Base-by-base conservation (phyloP, 148 eudicot species). In the Rhododendron kiyosumense region DNA sequence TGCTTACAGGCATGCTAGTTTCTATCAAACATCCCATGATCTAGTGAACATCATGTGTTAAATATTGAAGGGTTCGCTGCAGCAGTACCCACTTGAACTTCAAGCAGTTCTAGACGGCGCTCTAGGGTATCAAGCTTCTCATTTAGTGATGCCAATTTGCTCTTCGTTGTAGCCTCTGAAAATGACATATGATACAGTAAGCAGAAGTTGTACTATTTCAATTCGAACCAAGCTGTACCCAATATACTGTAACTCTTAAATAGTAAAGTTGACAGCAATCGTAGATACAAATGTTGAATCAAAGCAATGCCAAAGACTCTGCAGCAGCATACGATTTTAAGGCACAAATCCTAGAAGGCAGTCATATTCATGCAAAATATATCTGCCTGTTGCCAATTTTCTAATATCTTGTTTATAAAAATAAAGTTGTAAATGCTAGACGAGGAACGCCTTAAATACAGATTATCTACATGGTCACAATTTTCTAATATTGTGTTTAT, bases 81-180 rank as follows among this genome's bases (percentile, higher is more conserved):
- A 20, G 98, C 99, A 82, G 95, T 94, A 86, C 91, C 88, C 89
- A 94, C 98, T 94, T 97, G 96, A 79, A 95, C 99, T 90, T 97
- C 98, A 30, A 97, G 91, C 92, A 95, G 69, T 89, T 97, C 99
- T 51, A 97, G 93, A n/a, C 96, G 98, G 81, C 99, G 96, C 87
- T 95, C 98, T 71, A 97, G 89, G 32, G 95, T 93, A 83, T 95
- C 98, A 34, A 97, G 99, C 92, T 97, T 97, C 93, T 94, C 98
- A 87, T 97, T 95, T 71, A 97, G 83, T 75, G 92, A 86, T 86
- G 98, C 94, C 83, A 97, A 87, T 86, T 97, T 97, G 88, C 93
- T 94, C 91, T 97, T 97, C 28, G 99, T 97, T 43, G 98, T 95
- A 12, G 99, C 96, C 95, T 97, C 99, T 97, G 91, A 82, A 85